These are phyloP conservation scores for Extremus antarcticus DNA, from an alignment of 495 filamentous ascomycete genomes.

Conservation along the genomic window DNA sequence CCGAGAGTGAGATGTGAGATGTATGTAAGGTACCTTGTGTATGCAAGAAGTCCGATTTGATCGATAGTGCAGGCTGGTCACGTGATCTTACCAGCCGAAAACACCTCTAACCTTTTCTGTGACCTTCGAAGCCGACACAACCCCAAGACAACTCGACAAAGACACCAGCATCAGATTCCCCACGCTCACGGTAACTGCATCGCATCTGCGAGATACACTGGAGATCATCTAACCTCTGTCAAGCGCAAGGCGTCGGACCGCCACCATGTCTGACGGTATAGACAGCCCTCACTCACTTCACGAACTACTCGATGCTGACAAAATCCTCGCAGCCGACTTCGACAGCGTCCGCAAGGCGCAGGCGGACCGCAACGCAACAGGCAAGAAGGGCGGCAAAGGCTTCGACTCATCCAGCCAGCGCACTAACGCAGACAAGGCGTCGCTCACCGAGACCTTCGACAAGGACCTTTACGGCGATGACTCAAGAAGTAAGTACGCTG, in stretches of 20 bases:
- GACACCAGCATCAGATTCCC: background rate
- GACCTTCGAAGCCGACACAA: background rate
- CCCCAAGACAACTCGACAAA: background rate
- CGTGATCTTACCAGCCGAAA: no score
- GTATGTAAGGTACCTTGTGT: no score
- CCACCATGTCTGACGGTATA: background rate
- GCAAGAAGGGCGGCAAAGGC: constrained; percentile 76
- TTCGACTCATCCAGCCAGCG: constrained; percentile 43
- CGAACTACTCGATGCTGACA: background rate
- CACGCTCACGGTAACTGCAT: background rate
- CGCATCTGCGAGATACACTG: background rate
- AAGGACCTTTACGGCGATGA: constrained; percentile 82
- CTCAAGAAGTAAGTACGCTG: constrained; percentile 71
- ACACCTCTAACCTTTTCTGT: background rate
- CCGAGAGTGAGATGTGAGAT: no score
- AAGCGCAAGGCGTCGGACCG: background rate
- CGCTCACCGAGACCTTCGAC: constrained; percentile 89
- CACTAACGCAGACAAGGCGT: constrained; percentile 89
- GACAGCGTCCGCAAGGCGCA: constrained; percentile 18
- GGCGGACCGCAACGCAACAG: constrained; percentile 73
- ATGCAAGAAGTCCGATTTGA: no score
- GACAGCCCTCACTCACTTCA: background rate
- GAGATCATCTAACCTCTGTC: background rate
- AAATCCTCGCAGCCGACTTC: constrained; percentile 14
- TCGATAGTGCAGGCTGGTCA: no score